A percentile compares a stretch with the other conserved stretches of the same genome.
phyloP scores from a whole-genome alignment of 768 basidiomycete species.

The Hysterangium stoloniferum region DNA sequence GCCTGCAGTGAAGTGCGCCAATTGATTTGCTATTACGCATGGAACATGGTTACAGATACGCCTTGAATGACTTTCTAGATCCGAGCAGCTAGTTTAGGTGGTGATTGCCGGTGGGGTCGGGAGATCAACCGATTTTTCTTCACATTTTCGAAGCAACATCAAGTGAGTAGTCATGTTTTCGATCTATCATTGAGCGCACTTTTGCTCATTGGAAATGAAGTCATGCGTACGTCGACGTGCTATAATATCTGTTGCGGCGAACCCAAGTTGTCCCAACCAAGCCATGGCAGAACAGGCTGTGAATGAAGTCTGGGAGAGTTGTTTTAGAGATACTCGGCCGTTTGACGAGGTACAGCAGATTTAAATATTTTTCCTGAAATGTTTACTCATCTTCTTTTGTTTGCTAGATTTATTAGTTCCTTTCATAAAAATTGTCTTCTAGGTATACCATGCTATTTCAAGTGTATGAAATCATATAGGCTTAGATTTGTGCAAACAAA shows the following conservation, averaged over 20 bases:
- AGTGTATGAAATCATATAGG: too few relatives aligned
- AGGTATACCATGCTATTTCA: too few relatives aligned
- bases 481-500: too few relatives aligned
- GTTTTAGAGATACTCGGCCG: slow-evolving; percentile 89
- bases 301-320: slow-evolving; percentile 96
- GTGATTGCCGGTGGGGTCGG: slow-evolving; percentile 83
- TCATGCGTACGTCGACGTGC: slow-evolving; percentile 88
- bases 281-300: slow-evolving; percentile 82
- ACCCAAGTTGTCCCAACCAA: slow-evolving; percentile 69
- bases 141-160: slow-evolving; percentile 88
- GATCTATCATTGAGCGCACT: slow-evolving; percentile 2
- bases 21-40: background rate
- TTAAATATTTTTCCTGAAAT: too few relatives aligned
- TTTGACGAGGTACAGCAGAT: slow-evolving; percentile 99
- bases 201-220: slow-evolving; percentile 30
- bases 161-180: slow-evolving; percentile 41
- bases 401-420: too few relatives aligned
- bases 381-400: too few relatives aligned
- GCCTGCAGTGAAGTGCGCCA: slow-evolving; percentile 91
- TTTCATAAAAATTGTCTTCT: too few relatives aligned
- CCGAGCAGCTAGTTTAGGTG: slow-evolving; percentile 87
- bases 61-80: slow-evolving; percentile 46
- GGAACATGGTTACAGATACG: slow-evolving; percentile 6
- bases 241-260: slow-evolving; percentile 68
- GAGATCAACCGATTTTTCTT: slow-evolving; percentile 74